phyloP scores from a whole-genome alignment of 148 eudicot species.

The Rheum nobile region DNA sequence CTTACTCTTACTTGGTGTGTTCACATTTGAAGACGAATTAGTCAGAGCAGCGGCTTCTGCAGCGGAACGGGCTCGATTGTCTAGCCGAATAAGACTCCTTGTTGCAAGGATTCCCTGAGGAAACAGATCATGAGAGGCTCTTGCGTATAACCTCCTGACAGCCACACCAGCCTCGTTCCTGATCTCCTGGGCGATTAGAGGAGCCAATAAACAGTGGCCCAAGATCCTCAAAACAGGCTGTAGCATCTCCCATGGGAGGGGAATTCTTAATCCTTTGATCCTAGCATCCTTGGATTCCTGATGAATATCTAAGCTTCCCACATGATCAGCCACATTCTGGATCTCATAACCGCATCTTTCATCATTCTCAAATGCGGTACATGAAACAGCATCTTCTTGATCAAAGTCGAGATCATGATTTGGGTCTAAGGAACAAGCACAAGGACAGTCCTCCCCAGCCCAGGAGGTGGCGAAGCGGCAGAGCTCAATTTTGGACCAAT shows the following conservation, averaged over 20 bases:
- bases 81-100: conserved; percentile 60
- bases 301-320: conserved; percentile 11
- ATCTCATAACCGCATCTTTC: conserved; percentile 11
- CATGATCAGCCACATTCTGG: conserved; percentile 13
- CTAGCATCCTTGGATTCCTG: conserved; percentile 4
- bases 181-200: conserved; percentile 45
- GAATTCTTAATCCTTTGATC: conserved; percentile 35
- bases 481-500: conserved; percentile 73
- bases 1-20: conserved; percentile 67
- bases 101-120: conserved; percentile 90
- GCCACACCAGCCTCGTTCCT: conserved; percentile 59
- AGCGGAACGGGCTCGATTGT: conserved; percentile 47
- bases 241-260: conserved; percentile 81
- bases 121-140: conserved; percentile 74
- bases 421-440: conserved; percentile 24
- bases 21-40: conserved; percentile 40
- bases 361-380: not conserved
- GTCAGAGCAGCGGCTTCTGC: conserved; percentile 20
- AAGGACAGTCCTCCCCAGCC: conserved; percentile 75
- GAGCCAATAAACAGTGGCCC: conserved; percentile 80
- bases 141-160: conserved; percentile 56
- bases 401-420: conserved; percentile 10
- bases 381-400: conserved; percentile 14
- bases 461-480: conserved; percentile 59
- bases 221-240: conserved; percentile 76